A percentile compares a stretch with the other conserved stretches of the same genome.
These are phyloP conservation scores for Thielaviopsis musarum DNA, from an alignment of 2,329 filamentous ascomycete genomes.

Conservation along the genomic window DNA sequence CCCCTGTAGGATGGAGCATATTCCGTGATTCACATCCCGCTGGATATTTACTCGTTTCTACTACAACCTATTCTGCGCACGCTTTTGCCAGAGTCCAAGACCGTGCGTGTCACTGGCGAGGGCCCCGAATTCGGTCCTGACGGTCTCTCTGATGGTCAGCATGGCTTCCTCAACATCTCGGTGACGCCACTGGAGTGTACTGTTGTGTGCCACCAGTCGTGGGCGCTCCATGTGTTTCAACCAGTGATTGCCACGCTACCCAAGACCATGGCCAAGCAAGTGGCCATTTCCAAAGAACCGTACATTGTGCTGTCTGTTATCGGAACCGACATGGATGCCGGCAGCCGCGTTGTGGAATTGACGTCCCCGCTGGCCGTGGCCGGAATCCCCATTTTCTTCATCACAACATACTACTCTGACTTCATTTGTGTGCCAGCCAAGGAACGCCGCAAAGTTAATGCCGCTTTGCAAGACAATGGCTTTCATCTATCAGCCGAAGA, in stretches of 20 bases:
- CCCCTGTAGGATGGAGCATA: slow-evolving; percentile 60
- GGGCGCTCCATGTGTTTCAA: slow-evolving; percentile 58
- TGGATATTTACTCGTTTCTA: slow-evolving; percentile 60
- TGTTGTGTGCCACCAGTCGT: slow-evolving; percentile 65
- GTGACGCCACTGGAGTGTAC: slow-evolving; percentile 87
- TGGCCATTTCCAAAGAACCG: slow-evolving; percentile 65
- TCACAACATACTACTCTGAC: slow-evolving; percentile 94
- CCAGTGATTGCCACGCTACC: slow-evolving; percentile 51
- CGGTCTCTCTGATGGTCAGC: slow-evolving; percentile 26
- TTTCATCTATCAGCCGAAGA: slow-evolving; percentile 63
- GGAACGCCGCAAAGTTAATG: slow-evolving; percentile 55
- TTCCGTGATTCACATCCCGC: slow-evolving; percentile 77
- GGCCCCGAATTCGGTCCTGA: slow-evolving; percentile 13
- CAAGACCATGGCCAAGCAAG: slow-evolving; percentile 30
- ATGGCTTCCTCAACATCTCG: slow-evolving; percentile 84
- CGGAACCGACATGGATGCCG: slow-evolving; percentile 77
- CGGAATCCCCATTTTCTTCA: slow-evolving; percentile 94
- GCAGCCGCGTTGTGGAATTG: slow-evolving; percentile 77
- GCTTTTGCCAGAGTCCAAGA: slow-evolving; percentile 49
- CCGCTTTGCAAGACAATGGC: slow-evolving; percentile 59
- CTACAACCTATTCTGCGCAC: slow-evolving; percentile 77
- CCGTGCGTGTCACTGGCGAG: slow-evolving; percentile 21
- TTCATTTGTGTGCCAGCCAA: slow-evolving; percentile 81
- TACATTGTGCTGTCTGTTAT: slow-evolving; percentile 84
- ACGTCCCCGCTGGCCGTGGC: slow-evolving; percentile 82